phyloP scores from a whole-genome alignment of 140 eudicot species.

The Flaveria floridana region DNA sequence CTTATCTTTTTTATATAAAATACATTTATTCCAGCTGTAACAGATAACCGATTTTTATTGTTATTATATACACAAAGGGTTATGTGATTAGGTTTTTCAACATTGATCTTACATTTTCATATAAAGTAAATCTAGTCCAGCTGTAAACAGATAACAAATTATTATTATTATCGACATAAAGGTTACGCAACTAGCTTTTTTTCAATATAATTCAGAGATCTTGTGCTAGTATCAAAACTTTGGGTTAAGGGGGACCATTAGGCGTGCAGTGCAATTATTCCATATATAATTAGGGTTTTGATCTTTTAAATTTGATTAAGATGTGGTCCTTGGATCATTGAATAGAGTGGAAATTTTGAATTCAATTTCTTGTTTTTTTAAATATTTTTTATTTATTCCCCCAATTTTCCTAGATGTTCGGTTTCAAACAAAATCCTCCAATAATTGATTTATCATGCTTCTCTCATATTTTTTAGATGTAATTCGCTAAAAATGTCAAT shows the following conservation, averaged over 20 bases:
- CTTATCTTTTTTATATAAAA: constrained; percentile 18
- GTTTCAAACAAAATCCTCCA: constrained; percentile 33
- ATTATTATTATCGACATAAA: constrained; percentile 5
- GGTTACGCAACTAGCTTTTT: neutral
- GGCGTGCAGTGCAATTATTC: constrained; percentile 41
- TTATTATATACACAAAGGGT: constrained; percentile 1
- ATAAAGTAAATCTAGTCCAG: constrained; percentile 17
- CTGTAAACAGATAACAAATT: neutral
- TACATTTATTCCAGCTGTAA: constrained; percentile 18
- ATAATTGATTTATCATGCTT: constrained; percentile 25
- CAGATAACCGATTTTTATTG: neutral
- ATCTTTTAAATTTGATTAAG: constrained; percentile 32
- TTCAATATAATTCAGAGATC: neutral
- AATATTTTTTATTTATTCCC: constrained; percentile 2
- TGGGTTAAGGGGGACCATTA: constrained; percentile 46
- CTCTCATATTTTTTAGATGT: constrained; percentile 5
- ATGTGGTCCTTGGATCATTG: constrained; percentile 46
- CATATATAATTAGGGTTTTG: constrained; percentile 31
- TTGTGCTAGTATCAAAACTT: constrained; percentile 9
- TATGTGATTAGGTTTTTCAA: neutral
- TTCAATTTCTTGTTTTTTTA: constrained; percentile 32
- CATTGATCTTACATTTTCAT: neutral
- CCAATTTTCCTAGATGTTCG: constrained; percentile 24
- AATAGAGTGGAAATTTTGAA: constrained; percentile 37
- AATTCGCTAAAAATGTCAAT: neutral